Evolutionary conservation across 495 filamentous ascomycete species (phyloP), one percentile per base, ranked within the genome.

Genomic region (Neurospora sublineolata): DNA sequence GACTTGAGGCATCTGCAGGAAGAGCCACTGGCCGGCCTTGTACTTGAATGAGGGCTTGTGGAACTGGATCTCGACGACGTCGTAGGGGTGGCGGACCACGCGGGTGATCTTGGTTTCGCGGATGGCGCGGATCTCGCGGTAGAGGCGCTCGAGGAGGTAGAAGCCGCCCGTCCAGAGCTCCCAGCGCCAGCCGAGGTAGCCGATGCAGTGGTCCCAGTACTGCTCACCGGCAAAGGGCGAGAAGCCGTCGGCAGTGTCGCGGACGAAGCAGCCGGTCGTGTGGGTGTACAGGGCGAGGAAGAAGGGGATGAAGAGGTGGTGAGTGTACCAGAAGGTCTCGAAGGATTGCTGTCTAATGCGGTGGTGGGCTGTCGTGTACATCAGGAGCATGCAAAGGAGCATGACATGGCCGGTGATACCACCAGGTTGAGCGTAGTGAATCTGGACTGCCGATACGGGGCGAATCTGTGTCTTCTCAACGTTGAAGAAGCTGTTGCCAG

Each of bases 311-410:
- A 97, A 97, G 11, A 99, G 87, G 75, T 99, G 96, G 80, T 99
- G 95, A 12, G 93, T 97, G 81, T 99, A 99, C 95, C 94, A 98
- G 78, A 99, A 99, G 1, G 94, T 94, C 81, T 99, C 95, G 80
- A 92, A 99, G 3, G 92, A 96, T 77, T 99, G 95, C 79, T 98
- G 93, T 68, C 95, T 91, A 75, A 99, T 98, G 74, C 91, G 91
- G 75, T 89, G 86, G 77, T 99, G 95, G 4, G 95, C 91, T 9
- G 96, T 97, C 23, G 95, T 99, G 80, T 95, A 99, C 88, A 99
- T 99, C 70, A 99, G 81, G 69, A 99, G 84, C 95, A 99, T 98
- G 86, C 95, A 99, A 10, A 98, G 85, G 6, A 98, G 87, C 95
- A 99, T 99, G 64, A 99, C 87, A 82, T 99, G 95, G 20, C 95